A percentile compares a stretch with the other conserved stretches of the same genome.
Evolutionary conservation across 805 yeast genomes (phyloP).

Genomic region (Sugiyamaella floridensis): DNA sequence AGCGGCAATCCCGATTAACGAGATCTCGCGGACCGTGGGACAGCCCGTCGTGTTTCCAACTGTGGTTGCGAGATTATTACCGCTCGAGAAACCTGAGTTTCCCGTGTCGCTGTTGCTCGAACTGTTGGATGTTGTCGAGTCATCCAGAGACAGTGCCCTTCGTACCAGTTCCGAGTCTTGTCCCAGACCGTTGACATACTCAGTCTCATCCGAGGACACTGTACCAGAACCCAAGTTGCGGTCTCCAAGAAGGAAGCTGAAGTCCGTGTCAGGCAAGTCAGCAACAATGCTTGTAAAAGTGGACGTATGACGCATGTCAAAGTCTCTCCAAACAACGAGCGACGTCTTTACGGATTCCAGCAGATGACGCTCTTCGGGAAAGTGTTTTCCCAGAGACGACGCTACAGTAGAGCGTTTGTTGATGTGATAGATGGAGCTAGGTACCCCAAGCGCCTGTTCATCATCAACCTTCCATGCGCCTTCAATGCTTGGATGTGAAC

Average conservation of each 20-base stretch:
- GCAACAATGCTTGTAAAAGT: constrained; percentile 2
- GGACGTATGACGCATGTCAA: constrained; percentile 16
- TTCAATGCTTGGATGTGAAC: constrained; percentile 12
- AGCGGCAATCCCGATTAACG: constrained; percentile 33
- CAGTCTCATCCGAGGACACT: background rate
- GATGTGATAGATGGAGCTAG: constrained; percentile 24
- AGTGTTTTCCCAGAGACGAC: constrained; percentile 8
- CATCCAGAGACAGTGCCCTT: background rate
- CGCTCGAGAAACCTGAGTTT: constrained; percentile 23
- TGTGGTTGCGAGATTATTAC: constrained; percentile 18
- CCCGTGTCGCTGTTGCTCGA: constrained; percentile 18
- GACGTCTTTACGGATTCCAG: constrained; percentile 8
- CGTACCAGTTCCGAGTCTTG: background rate
- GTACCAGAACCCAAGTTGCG: background rate
- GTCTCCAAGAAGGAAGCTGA: background rate
- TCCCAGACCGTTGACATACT: background rate
- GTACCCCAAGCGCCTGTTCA: constrained; percentile 26
- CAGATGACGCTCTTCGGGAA: constrained; percentile 12
- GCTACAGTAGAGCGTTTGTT: constrained; percentile 11
- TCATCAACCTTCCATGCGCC: constrained; percentile 31
- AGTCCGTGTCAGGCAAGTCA: constrained; percentile 4
- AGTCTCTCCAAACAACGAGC: constrained; percentile 26
- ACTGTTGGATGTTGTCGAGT: constrained; percentile 6
- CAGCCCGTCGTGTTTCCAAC: constrained; percentile 31
- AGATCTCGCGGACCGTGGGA: constrained; percentile 26